These are phyloP conservation scores for Kwoniella europaea DNA, from an alignment of 768 basidiomycete species.

Conservation along the genomic window DNA sequence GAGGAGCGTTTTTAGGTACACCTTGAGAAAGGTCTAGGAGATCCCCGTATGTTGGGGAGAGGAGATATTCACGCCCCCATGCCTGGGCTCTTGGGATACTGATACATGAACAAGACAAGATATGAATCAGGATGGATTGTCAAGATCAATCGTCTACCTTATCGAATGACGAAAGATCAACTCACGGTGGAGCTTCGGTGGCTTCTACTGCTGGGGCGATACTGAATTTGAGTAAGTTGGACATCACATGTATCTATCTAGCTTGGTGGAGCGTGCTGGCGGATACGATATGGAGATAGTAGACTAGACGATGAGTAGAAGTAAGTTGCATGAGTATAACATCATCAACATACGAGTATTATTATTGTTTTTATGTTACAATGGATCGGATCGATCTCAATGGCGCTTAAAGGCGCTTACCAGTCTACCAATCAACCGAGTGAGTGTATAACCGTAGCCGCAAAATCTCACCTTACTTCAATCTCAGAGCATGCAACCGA, in stretches of 20 bases:
- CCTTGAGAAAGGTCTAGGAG: constrained; percentile 77
- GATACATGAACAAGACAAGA: not conserved
- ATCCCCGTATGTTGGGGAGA: constrained; percentile 50
- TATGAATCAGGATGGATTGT: not conserved
- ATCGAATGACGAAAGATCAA: not conserved
- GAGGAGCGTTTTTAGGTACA: constrained; percentile 71
- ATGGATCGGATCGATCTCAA: not conserved
- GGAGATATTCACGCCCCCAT: constrained; percentile 46
- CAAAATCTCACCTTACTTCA: too few relatives aligned
- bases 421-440: not conserved
- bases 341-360: not conserved
- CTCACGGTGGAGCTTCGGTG: constrained; percentile 26
- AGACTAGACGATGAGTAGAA: too few relatives aligned
- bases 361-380: not conserved
- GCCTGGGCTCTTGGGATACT: constrained; percentile 55
- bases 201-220: constrained; percentile 18
- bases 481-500: too few relatives aligned
- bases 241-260: not conserved
- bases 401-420: constrained; percentile 8
- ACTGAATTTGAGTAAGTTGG: constrained; percentile 13
- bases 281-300: too few relatives aligned
- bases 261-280: not conserved
- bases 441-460: not conserved
- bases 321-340: not conserved
- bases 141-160: not conserved